phyloP scores from a whole-genome alignment of 768 basidiomycete species.

The Amanita inopinata region DNA sequence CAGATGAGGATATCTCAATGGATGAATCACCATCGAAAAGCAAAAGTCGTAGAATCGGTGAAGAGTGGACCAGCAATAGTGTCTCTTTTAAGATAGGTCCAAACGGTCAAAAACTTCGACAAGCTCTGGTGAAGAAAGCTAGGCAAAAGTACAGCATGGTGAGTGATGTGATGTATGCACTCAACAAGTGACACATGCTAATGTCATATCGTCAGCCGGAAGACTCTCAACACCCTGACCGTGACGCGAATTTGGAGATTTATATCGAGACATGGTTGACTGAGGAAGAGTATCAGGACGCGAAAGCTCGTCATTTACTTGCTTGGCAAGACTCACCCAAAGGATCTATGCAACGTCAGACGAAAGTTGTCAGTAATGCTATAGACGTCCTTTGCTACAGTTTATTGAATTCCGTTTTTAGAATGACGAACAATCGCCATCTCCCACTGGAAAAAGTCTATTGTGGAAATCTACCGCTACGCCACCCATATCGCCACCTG shows the following conservation, averaged over 20 bases:
- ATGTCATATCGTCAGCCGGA: slow-evolving; percentile 40
- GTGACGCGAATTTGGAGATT: slow-evolving; percentile 55
- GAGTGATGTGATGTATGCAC: slow-evolving; percentile 15
- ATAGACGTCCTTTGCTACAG: background rate
- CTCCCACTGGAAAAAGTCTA: slow-evolving; percentile 49
- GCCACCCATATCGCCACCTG: slow-evolving; percentile 26
- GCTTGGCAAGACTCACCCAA: slow-evolving; percentile 61
- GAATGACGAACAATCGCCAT: slow-evolving; percentile 11
- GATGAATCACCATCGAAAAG: slow-evolving; percentile 44
- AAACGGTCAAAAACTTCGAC: slow-evolving; percentile 60
- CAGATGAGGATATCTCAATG: slow-evolving; percentile 33
- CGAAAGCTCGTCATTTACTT: slow-evolving; percentile 49
- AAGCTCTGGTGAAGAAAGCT: slow-evolving; percentile 61
- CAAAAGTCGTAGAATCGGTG: slow-evolving; percentile 52
- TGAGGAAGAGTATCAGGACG: slow-evolving; percentile 60
- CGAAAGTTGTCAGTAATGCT: slow-evolving; percentile 26
- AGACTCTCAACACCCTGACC: slow-evolving; percentile 74
- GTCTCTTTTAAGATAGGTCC: slow-evolving; percentile 61
- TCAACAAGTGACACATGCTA: slow-evolving; percentile 6
- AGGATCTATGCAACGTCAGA: slow-evolving; percentile 31
- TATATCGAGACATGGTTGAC: slow-evolving; percentile 75
- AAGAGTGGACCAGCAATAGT: slow-evolving; percentile 70
- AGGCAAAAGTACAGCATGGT: slow-evolving; percentile 70
- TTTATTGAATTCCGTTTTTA: background rate
- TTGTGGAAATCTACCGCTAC: slow-evolving; percentile 54